These are phyloP conservation scores for Sporobolus alterniflorus DNA, from an alignment of 202 grass and related monocot genomes.

Conservation along the genomic window DNA sequence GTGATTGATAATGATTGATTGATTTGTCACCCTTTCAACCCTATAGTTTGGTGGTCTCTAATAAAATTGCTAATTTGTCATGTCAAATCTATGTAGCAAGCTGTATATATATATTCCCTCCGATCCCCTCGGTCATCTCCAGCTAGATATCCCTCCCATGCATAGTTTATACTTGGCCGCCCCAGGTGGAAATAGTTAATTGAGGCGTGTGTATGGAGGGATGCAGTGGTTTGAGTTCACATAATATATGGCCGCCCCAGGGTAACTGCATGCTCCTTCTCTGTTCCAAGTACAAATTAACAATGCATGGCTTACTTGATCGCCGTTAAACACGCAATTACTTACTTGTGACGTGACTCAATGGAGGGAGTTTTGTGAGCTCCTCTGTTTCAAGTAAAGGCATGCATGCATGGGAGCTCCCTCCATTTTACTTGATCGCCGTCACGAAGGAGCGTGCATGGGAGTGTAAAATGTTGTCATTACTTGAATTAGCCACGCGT, in stretches of 20 bases:
- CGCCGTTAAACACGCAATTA: conserved; percentile 17
- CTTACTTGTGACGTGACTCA: conserved; percentile 26
- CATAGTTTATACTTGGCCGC: conserved; percentile 22
- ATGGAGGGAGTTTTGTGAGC: no score
- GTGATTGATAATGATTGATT: conserved; percentile 66
- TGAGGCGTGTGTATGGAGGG: not conserved
- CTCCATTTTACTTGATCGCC: no score
- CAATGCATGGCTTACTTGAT: not conserved
- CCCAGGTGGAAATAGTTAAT: conserved; percentile 15
- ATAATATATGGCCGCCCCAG: conserved; percentile 35
- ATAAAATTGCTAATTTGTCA: conserved; percentile 45
- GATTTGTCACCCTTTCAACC: conserved; percentile 49
- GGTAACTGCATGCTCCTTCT: not conserved
- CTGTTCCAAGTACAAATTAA: not conserved
- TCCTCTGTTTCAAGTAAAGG: no score
- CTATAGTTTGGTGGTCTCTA: conserved; percentile 35
- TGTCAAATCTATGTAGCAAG: conserved; percentile 55
- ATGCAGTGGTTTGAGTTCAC: conserved; percentile 26
- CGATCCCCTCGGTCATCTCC: conserved; percentile 30
- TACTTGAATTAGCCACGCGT: no score
- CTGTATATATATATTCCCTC: not conserved
- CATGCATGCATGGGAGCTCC: no score
- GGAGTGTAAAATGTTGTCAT: no score
- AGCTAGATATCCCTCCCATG: conserved; percentile 38
- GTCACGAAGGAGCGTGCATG: no score